Evolutionary conservation across 345 rosid genomes (phyloP).

Genomic region (Pugionium dolabratum): DNA sequence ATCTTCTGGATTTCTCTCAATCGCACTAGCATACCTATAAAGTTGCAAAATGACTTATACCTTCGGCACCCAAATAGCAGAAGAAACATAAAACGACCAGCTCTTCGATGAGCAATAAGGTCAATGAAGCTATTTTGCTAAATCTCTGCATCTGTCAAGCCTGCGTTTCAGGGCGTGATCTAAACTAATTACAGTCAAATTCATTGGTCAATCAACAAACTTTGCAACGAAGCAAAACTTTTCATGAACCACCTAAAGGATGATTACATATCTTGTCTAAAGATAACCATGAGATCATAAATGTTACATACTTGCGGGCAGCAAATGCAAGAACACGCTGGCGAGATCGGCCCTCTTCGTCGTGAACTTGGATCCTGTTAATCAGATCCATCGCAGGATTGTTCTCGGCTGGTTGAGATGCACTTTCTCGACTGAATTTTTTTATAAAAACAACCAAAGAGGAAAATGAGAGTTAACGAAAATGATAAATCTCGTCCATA

Average conservation of each 20-base stretch:
- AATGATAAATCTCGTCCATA: no score
- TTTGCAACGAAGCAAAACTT: no score
- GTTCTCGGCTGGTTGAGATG: no score
- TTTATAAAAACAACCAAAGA: no score
- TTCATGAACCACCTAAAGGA: not conserved
- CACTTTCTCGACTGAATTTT: no score
- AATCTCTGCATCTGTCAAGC: constrained; percentile 4
- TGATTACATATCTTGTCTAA: not conserved
- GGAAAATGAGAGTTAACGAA: no score
- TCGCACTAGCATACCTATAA: constrained; percentile 85
- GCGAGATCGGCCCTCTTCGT: constrained; percentile 97
- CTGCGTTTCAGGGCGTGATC: not conserved
- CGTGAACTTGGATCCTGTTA: constrained; percentile 72
- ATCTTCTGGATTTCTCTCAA: constrained; percentile 89
- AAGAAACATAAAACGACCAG: constrained; percentile 11
- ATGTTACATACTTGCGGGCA: constrained; percentile 72
- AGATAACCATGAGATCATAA: not conserved
- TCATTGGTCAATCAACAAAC: constrained; percentile 1
- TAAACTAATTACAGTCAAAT: constrained; percentile 3
- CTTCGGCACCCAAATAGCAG: not conserved
- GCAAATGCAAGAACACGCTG: constrained; percentile 96
- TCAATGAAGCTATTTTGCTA: constrained; percentile 12
- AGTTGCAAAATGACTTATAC: constrained; percentile 19
- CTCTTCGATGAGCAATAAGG: constrained; percentile 11
- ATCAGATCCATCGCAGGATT: constrained; percentile 97